Base-by-base conservation (phyloP, 2,329 filamentous ascomycete species). In the Dothistroma septosporum region DNA sequence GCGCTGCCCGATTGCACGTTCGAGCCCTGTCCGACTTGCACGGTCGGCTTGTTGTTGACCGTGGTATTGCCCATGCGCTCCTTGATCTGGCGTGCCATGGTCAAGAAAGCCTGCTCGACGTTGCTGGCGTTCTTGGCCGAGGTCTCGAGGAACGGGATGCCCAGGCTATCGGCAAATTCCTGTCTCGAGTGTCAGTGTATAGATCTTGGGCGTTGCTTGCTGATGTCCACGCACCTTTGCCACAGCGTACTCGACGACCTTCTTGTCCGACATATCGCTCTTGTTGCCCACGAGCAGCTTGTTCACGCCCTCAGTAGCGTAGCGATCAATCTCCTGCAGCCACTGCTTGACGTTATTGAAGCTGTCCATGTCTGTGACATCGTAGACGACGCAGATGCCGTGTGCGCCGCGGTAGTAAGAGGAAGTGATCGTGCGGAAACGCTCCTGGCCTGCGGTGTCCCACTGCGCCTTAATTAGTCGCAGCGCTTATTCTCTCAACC, bases 271-370 rank as follows among this genome's bases (percentile, higher is more conserved):
- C 92, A 99, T 97, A 90, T 99, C 94, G 81, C 92, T 96, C 89
- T 99, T 99, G 89, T 99, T 99, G 75, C 94, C 94, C 65, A 99
- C 93, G 64, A 99, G 87, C 69, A 99, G 85, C 86, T 99, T 99
- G 87, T 99, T 99, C 75, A 99, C 94, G 68, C 94, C 94, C 81
- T 99, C 94, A 70, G 94, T 99, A 72, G 94, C 94, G 75, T 99
- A 97, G 78, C 94, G 88, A 83, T 99, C 94, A 73, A 99, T 99
- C 83, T 99, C 94, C 80, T 99, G 94, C 65, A 99, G 87, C 94
- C 94, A 99, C 85, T 99, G 94, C 90, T 99, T 97, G 74, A 99
- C 94, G 83, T 97, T 99, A 88, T 99, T 97, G 91, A 99, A 99
- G 32, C 91, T 96, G 79, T 97, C 94, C 93, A 97, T 97, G 78